A percentile compares a stretch with the other conserved stretches of the same genome.
These are phyloP conservation scores for Excoecaria cochinchinensis DNA, from an alignment of 345 rosid species.

Conservation along the genomic window DNA sequence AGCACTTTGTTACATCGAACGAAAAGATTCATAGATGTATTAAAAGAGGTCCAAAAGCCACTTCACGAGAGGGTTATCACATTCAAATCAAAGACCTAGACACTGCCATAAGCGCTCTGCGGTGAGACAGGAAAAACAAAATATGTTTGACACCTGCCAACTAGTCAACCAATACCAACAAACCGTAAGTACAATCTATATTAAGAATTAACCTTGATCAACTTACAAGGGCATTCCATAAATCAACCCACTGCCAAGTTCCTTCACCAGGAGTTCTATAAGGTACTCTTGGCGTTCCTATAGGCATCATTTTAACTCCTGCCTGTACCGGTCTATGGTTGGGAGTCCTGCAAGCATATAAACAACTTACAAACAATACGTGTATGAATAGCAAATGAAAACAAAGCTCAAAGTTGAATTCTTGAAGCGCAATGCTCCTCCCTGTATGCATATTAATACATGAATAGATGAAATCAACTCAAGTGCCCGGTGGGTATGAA, in stretches of 20 bases:
- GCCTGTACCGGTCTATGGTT: conserved; percentile 49
- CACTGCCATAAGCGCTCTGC: background rate
- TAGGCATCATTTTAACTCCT: conserved; percentile 71
- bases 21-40: background rate
- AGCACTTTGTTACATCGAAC: background rate
- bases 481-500: background rate
- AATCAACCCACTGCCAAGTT: conserved; percentile 88
- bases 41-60: background rate
- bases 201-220: background rate
- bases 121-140: background rate
- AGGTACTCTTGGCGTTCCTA: conserved; percentile 75
- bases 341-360: conserved; percentile 32
- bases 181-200: background rate
- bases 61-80: background rate
- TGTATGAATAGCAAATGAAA: background rate
- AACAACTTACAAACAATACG: conserved; percentile 13
- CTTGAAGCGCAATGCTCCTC: background rate
- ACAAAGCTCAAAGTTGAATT: background rate
- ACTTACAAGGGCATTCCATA: conserved; percentile 89
- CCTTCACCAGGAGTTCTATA: conserved; percentile 73
- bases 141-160: background rate
- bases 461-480: background rate
- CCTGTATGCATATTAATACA: background rate
- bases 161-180: background rate
- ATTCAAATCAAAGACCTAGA: background rate